Conservation (phyloP, 257 asterid species). For the Rehmannia glutinosa region DNA sequence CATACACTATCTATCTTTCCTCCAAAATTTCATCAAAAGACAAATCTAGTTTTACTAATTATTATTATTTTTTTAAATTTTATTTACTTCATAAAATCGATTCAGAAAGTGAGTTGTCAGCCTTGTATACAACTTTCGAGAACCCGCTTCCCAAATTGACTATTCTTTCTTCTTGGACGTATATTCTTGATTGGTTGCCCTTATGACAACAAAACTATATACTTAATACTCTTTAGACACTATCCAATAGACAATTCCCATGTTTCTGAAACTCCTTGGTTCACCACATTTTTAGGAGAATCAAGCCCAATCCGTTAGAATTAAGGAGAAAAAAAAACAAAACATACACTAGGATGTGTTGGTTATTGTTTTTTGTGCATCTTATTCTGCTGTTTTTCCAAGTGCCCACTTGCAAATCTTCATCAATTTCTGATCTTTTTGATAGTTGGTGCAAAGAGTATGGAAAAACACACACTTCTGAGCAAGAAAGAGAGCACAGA, state of each 20-base stretch:
- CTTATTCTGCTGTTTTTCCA: constrained; percentile 35
- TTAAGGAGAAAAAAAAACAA: background rate
- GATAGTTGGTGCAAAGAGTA: constrained; percentile 66
- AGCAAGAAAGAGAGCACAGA: constrained; percentile 57
- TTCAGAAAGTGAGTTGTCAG: too few species aligned
- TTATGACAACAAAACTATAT: background rate
- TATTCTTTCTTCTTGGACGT: background rate
- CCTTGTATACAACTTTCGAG: too few species aligned
- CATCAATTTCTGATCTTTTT: constrained; percentile 54
- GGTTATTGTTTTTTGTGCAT: constrained; percentile 24
- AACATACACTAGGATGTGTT: constrained; percentile 33
- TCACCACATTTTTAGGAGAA: constrained; percentile 20
- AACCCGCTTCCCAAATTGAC: background rate
- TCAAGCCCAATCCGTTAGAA: constrained; percentile 8
- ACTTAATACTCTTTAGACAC: background rate
- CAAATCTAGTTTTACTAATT: too few species aligned
- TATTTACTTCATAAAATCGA: background rate
- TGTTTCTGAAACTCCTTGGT: constrained; percentile 23
- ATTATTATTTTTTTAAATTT: background rate
- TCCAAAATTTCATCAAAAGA: too few species aligned
- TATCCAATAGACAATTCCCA: constrained; percentile 24
- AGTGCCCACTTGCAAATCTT: constrained; percentile 33
- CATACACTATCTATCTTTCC: too few species aligned
- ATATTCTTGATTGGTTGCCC: constrained; percentile 10
- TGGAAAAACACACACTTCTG: constrained; percentile 62